Base-by-base conservation (phyloP, 2,329 filamentous ascomycete species). In the Alternaria rosae region DNA sequence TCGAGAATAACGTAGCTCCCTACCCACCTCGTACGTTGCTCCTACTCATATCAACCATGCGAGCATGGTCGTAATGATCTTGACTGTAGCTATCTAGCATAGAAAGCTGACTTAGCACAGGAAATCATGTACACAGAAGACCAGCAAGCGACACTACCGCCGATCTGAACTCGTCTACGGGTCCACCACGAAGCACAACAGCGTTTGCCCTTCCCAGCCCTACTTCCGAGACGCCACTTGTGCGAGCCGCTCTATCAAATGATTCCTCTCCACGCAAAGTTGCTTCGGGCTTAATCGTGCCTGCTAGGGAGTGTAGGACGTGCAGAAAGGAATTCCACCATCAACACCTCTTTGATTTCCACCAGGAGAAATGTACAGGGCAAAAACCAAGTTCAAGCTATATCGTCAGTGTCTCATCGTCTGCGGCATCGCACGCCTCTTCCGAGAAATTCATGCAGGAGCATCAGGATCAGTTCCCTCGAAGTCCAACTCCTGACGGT, bases 341-440 rank as follows among this genome's bases (percentile, higher is more conserved):
- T 48, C 25, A 48, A 48, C 25, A 48, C 44, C 44, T 48, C 44
- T 48, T 48, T 17, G 15, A 48, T 48, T 48, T 48, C 44, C 25
- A 48, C 8, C 25, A 48, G 25, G 23, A 48, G 44, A 11, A 48
- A n/a, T 15, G 30, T 48, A 20, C 6, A 48, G 30, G 25, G 15
- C 23, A 42, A 42, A 42, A 42, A 17, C 38, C 20, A 42, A 42
- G 20, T 13, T 42, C 38, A 5, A 42, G 38, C 38, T 20, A 48
- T 15, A 30, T 48, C 30, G 7, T n/a, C 25, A 48, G 15, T 48
- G 25, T 48, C 44, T 11, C 25, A 48, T 48, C 25, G 15, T 48
- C 44, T 48, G 15, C 25, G 15, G 44, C 25, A 48, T 48, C 13
- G 15, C 25, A 48, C 44, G 23, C 44, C 44, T 48, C 44, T 48